Evolutionary conservation across 305 asterid species (phyloP).

Genomic region (Fraxinus ornus): DNA sequence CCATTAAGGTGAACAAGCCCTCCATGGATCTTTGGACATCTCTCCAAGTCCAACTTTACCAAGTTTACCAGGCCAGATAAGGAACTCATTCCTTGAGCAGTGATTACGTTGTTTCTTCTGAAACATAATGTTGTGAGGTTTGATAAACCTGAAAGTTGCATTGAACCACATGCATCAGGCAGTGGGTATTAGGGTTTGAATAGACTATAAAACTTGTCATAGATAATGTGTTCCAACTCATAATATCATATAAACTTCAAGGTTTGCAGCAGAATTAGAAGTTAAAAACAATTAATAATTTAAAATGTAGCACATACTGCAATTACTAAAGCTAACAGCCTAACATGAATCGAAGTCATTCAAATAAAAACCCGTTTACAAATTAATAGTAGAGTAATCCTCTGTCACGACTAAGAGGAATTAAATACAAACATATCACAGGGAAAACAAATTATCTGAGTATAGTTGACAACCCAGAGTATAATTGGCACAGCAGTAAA

Average conservation of each 20-base stretch:
- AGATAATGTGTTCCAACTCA: background rate
- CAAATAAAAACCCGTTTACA: background rate
- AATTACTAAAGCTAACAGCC: background rate
- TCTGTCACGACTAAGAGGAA: background rate
- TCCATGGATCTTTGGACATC: too few species aligned
- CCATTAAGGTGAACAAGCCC: conserved; percentile 68
- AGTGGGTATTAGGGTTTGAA: background rate
- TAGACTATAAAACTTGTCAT: background rate
- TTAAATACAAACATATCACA: background rate
- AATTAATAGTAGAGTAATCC: background rate
- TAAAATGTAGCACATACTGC: background rate
- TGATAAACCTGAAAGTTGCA: conserved; percentile 60
- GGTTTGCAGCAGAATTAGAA: background rate
- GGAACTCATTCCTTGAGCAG: conserved; percentile 74
- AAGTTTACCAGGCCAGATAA: conserved; percentile 46
- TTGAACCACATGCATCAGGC: conserved; percentile 22
- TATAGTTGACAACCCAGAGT: background rate
- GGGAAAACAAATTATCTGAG: background rate
- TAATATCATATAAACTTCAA: background rate
- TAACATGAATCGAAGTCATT: background rate
- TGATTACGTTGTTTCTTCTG: conserved; percentile 70
- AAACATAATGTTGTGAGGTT: conserved; percentile 63
- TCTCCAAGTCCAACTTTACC: too few species aligned
- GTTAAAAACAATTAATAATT: background rate
- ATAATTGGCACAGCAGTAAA: background rate